A percentile compares a stretch with the other conserved stretches of the same genome.
Evolutionary conservation across 208 protist genomes (phyloP).

Genomic region (Kentomonas sorsogonicus): DNA sequence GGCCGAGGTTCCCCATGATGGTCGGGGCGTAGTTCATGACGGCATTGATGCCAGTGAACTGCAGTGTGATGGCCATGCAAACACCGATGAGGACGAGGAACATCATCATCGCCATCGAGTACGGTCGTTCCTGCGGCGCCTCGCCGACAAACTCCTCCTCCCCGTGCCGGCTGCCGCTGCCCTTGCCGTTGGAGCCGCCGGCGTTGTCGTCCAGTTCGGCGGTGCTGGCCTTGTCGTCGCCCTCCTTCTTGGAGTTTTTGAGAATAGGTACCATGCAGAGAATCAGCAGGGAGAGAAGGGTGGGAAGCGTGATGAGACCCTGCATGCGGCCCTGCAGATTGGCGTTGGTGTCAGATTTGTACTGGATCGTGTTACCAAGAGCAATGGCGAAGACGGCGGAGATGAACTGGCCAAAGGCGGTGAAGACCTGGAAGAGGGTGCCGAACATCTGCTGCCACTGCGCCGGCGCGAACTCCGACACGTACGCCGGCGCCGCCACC

Average conservation of each 20-base stretch:
- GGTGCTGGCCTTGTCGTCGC: too few relatives aligned
- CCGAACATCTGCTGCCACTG: conserved; percentile 50
- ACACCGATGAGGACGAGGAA: conserved; percentile 36
- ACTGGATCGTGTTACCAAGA: conserved; percentile 38
- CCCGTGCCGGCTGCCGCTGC: too few relatives aligned
- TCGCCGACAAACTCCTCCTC: conserved; percentile 11
- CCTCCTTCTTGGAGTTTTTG: too few relatives aligned
- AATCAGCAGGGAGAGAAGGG: conserved; percentile 45
- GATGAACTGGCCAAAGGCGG: conserved; percentile 78
- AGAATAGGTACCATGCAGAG: conserved; percentile 37
- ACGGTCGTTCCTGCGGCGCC: conserved; percentile 29
- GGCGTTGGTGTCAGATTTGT: conserved; percentile 22
- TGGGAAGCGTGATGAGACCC: conserved; percentile 55
- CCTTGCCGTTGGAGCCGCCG: neutral
- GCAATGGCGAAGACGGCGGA: conserved; percentile 56
- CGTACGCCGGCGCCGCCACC: conserved; percentile 72
- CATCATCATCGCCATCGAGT: conserved; percentile 38
- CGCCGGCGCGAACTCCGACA: conserved; percentile 53
- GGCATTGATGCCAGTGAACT: conserved; percentile 85
- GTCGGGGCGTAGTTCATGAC: conserved; percentile 85
- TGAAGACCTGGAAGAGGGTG: conserved; percentile 76
- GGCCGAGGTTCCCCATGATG: conserved; percentile 62
- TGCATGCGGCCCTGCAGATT: conserved; percentile 57
- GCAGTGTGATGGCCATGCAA: conserved; percentile 51
- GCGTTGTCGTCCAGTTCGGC: too few relatives aligned